Evolutionary conservation across 2,329 filamentous ascomycete species (phyloP).

Genomic region (Ceratocystis variospora): DNA sequence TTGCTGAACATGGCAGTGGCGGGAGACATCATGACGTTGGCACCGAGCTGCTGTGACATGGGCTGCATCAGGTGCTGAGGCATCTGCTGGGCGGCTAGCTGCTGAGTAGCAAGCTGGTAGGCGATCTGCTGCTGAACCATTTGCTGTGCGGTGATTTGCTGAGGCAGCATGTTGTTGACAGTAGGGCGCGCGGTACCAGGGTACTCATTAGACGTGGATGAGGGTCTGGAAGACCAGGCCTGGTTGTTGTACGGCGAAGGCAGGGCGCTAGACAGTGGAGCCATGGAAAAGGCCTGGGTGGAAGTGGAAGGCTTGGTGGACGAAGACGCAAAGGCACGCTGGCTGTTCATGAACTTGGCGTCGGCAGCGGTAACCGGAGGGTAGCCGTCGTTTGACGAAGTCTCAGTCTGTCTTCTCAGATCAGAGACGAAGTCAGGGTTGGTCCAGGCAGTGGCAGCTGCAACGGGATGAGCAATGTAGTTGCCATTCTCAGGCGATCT

Average conservation of each 20-base stretch:
- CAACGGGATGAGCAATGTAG: neutral
- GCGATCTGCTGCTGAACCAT: neutral
- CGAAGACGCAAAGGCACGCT: neutral
- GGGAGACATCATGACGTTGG: neutral
- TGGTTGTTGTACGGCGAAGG: neutral
- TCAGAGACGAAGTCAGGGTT: constrained; percentile 11
- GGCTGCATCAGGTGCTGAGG: neutral
- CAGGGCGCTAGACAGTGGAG: constrained; percentile 1
- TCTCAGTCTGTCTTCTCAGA: constrained; percentile 5
- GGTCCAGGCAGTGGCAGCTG: neutral
- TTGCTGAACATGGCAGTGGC: neutral
- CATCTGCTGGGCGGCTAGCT: neutral
- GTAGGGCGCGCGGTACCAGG: neutral
- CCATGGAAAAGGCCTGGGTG: constrained; percentile 4
- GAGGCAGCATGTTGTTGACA: neutral
- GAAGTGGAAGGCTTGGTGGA: neutral
- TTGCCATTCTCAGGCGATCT: neutral
- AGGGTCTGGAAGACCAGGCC: constrained; percentile 3
- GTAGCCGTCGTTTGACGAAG: constrained; percentile 4
- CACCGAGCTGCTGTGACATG: neutral
- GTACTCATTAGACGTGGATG: neutral
- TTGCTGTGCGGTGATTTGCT: constrained; percentile 1
- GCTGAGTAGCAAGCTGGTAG: constrained; percentile 3
- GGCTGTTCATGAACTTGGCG: neutral
- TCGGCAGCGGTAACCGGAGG: neutral